phyloP scores from a whole-genome alignment of 2,329 filamentous ascomycete species.

The Periconia macrospinosa region DNA sequence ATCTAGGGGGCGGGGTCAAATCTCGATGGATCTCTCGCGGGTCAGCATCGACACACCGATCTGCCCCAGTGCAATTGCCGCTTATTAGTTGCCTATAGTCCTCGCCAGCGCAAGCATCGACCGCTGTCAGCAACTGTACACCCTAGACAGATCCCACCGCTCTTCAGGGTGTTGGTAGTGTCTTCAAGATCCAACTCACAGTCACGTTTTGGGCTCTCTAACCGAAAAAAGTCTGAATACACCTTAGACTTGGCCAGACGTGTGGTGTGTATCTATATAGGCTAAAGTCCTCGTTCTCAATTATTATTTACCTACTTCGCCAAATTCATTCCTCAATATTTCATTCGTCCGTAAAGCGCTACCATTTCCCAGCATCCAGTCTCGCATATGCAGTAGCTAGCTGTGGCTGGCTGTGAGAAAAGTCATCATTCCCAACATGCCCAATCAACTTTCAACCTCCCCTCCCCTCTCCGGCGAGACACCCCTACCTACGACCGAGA shows the following conservation, averaged over 20 bases:
- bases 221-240: neutral
- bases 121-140: too few relatives aligned
- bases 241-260: too few relatives aligned
- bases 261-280: neutral
- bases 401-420: too few relatives aligned
- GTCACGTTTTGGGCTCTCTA: neutral
- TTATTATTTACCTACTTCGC: neutral
- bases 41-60: too few relatives aligned
- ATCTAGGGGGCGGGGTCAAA: too few relatives aligned
- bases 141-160: too few relatives aligned
- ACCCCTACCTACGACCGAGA: constrained; percentile 14
- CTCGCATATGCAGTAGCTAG: neutral
- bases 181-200: neutral
- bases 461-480: constrained; percentile 2
- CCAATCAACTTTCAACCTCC: constrained; percentile 9
- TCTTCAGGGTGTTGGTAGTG: neutral
- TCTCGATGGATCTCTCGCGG: too few relatives aligned
- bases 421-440: constrained; percentile 5
- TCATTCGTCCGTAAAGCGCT: neutral
- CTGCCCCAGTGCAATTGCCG: too few relatives aligned
- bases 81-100: neutral
- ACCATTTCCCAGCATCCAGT: neutral
- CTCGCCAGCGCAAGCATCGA: neutral
- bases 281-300: neutral
- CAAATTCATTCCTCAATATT: neutral